Evolutionary conservation across 345 rosid genomes (phyloP).

Genomic region (Carallia brachiata): DNA sequence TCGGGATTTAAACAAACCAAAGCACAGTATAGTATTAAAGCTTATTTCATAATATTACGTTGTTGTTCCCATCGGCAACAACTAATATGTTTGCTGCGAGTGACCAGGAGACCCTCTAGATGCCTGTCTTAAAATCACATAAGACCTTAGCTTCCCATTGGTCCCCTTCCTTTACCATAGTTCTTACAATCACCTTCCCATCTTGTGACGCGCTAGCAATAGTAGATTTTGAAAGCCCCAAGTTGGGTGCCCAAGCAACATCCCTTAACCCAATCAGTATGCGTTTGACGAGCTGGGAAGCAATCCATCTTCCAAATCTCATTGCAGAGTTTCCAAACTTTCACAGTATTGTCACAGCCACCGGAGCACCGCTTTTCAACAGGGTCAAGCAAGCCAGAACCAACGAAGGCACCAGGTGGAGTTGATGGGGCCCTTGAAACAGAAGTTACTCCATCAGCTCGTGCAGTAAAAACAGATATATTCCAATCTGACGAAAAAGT

Average conservation of each 20-base stretch:
- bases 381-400: too few species aligned
- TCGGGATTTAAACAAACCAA: too few species aligned
- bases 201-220: too few species aligned
- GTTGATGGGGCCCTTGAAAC: too few species aligned
- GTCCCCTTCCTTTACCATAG: neutral
- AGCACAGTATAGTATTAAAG: neutral
- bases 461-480: too few species aligned
- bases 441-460: too few species aligned
- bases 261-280: neutral
- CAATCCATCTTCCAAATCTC: neutral
- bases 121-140: constrained; percentile 8
- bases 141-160: neutral
- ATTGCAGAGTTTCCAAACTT: neutral
- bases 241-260: neutral
- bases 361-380: neutral
- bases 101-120: constrained; percentile 23
- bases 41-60: constrained; percentile 21
- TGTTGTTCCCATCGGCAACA: constrained; percentile 19
- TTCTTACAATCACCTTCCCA: neutral
- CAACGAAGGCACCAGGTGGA: too few species aligned
- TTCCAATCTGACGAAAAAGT: too few species aligned
- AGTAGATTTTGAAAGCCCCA: too few species aligned
- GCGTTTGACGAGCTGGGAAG: neutral
- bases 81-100: constrained; percentile 15
- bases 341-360: neutral